Conservation (phyloP, 345 rosid species). For the Durio zibethinus region DNA sequence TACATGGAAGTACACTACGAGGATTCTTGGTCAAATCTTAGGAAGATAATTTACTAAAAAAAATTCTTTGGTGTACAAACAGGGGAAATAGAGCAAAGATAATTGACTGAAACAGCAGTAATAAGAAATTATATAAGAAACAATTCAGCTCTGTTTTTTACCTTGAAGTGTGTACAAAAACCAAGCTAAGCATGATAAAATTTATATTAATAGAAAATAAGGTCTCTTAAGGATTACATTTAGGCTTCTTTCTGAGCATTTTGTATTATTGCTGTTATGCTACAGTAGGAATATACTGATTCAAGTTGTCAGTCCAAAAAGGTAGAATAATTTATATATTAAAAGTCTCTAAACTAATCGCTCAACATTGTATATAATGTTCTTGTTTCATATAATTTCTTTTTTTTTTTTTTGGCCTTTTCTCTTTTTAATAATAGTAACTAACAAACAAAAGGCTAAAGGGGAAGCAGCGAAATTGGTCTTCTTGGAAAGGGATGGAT, state of each 20-base stretch:
- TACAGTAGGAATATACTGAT: neutral
- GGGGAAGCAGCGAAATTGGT: neutral
- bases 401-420: no score
- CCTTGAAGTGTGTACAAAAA: neutral
- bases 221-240: neutral
- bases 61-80: neutral
- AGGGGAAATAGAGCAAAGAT: neutral
- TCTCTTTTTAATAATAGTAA: no score
- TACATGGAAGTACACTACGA: neutral
- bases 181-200: neutral
- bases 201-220: neutral
- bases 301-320: neutral
- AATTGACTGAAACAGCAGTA: neutral
- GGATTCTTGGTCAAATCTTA: neutral
- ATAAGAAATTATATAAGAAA: neutral
- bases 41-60: neutral
- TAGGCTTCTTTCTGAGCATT: neutral
- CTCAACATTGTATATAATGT: neutral
- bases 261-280: neutral
- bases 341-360: neutral
- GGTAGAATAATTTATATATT: neutral
- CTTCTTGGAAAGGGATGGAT: neutral
- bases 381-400: no score
- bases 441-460: no score
- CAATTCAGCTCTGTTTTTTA: neutral